Evolutionary conservation across 129 eudicot genomes (phyloP).

Genomic region (Oenanthe sinensis): DNA sequence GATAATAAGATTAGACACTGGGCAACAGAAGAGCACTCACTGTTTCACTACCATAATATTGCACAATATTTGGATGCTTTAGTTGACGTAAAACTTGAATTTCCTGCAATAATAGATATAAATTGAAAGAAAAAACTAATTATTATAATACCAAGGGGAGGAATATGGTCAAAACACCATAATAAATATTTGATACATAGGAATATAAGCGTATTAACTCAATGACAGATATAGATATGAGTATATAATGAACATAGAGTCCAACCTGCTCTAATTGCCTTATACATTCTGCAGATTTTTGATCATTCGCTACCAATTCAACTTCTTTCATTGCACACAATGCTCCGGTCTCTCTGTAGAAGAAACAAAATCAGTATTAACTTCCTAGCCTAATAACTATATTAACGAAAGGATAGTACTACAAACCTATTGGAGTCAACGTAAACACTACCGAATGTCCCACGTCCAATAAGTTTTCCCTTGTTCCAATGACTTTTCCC

Average conservation of each 20-base stretch:
- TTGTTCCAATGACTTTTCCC: slow-evolving; percentile 58
- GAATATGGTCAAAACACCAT: background rate
- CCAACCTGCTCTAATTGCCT: slow-evolving; percentile 75
- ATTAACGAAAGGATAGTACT: background rate
- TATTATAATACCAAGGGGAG: background rate
- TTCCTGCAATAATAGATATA: slow-evolving; percentile 32
- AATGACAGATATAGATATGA: background rate
- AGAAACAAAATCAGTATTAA: background rate
- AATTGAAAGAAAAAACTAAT: background rate
- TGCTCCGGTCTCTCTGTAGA: slow-evolving; percentile 83
- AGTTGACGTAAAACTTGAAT: slow-evolving; percentile 73
- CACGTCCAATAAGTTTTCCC: slow-evolving; percentile 98
- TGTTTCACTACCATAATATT: slow-evolving; percentile 82
- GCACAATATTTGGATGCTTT: slow-evolving; percentile 81
- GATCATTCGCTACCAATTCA: slow-evolving; percentile 67
- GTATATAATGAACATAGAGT: background rate
- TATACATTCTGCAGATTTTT: slow-evolving; percentile 56
- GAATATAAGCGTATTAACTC: background rate
- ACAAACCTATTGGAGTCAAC: slow-evolving; percentile 76
- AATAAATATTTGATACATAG: background rate
- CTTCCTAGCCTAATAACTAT: background rate
- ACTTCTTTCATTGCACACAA: slow-evolving; percentile 99
- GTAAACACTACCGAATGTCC: slow-evolving; percentile 92
- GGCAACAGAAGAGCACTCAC: slow-evolving; percentile 38
- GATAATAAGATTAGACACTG: background rate